Evolutionary conservation across 805 yeast species (phyloP), one percentile per base, ranked within the genome.

Genomic region (Nakazawaea wickerhamii): DNA sequence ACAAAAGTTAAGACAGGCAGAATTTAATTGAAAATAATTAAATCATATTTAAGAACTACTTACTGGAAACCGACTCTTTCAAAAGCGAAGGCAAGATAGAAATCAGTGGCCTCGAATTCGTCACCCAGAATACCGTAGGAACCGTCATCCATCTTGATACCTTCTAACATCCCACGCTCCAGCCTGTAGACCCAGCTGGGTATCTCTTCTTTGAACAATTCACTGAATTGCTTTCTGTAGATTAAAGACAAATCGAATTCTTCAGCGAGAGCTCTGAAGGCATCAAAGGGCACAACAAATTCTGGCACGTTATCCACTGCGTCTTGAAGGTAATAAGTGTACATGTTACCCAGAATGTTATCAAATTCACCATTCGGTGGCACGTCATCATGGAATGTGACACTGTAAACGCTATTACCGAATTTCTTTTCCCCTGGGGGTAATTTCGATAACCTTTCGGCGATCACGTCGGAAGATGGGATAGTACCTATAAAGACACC

Each of bases 271-370:
- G 82, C 77, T 60, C 95, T 72, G 45, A 93, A 76, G 1, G 81
- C 76, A 55, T 91, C 97, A 61, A 93, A 89, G 1, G 97, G 98
- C 5, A 93, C 96, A 5, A 93, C 95, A 55, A 84, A 93, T 57
- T 93, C 99, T 0, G 98, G 98, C 19, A 93, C 96, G 54, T 93
- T 82, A 48, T 88, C 96, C 38, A 93, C 91, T 0, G 99, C 99
- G 64, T 93, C 99, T 50, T 80, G 80, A 45, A 93, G 65, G 64
- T 70, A 86, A 58, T 85, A 93, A 41, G 76, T 77, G 60, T 93
- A 93, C 53, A 77, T 71, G 60, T 90, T 84, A 0, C 99, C 99
- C 57, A 68, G 88, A 0, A 93, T 85, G 1, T 81, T 75, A 8
- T 77, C 65, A 55, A 86, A 87, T 37, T 75, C 77, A 2, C 91